Conservation (phyloP, 2,329 filamentous ascomycete species). For the Fusarium globosum region DNA sequence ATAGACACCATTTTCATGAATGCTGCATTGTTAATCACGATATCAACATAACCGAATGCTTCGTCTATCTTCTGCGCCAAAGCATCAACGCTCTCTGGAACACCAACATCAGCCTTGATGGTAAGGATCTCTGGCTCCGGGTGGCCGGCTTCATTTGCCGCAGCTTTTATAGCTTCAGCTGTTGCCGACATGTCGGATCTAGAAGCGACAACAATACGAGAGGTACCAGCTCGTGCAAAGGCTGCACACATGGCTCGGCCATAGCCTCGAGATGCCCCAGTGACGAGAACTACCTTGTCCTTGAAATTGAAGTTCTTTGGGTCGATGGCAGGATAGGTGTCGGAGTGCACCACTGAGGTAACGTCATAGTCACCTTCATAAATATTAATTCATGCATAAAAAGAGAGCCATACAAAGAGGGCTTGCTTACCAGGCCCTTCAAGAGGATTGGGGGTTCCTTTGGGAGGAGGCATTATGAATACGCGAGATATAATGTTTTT, state of each 20-base stretch:
- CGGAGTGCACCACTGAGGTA: conserved; percentile 1
- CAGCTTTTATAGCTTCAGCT: neutral
- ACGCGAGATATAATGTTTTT: rapidly evolving
- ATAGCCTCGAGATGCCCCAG: conserved; percentile 17
- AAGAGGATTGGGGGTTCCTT: conserved; percentile 12
- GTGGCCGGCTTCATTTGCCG: neutral
- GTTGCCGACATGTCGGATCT: conserved; percentile 10
- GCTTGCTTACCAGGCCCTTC: conserved; percentile 6
- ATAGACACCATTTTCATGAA: conserved; percentile 16
- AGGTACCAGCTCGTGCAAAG: conserved; percentile 6
- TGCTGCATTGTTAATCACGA: conserved; percentile 20
- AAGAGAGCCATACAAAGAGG: rapidly evolving
- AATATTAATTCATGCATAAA: neutral
- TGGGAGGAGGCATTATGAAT: conserved; percentile 7
- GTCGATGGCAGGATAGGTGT: conserved; percentile 13
- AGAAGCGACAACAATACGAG: neutral
- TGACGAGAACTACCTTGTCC: conserved; percentile 8
- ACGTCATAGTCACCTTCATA: conserved; percentile 7
- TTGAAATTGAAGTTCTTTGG: conserved; percentile 3
- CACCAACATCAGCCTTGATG: conserved; percentile 7
- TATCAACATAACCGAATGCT: neutral
- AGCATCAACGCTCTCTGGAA: conserved; percentile 7
- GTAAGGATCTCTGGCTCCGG: neutral
- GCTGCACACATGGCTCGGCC: conserved; percentile 13
- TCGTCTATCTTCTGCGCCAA: neutral